Percentiles rank a stretch among this genome's conserved stretches.
phyloP scores from a whole-genome alignment of 805 yeast genomes.

The Starmerella stigmatis region DNA sequence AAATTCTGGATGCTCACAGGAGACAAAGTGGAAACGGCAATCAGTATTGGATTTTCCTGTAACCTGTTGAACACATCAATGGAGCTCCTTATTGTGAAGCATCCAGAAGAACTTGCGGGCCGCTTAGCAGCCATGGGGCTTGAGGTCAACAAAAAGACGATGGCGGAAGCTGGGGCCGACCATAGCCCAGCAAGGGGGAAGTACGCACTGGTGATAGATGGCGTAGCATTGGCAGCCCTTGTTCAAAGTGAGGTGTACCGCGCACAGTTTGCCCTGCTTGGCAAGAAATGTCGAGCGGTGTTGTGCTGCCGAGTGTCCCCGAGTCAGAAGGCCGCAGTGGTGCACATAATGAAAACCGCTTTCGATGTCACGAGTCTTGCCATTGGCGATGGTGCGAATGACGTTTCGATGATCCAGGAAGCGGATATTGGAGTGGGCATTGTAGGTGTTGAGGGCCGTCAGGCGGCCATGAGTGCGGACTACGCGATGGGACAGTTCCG shows the following conservation, averaged over 20 bases:
- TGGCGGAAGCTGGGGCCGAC: constrained; percentile 44
- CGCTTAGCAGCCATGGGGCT: constrained; percentile 39
- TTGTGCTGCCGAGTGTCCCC: constrained; percentile 79
- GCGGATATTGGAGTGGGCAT: constrained; percentile 80
- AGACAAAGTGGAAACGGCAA: constrained; percentile 74
- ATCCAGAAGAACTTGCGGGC: constrained; percentile 38
- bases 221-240: constrained; percentile 46
- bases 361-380: constrained; percentile 69
- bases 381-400: constrained; percentile 80
- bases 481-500: constrained; percentile 75
- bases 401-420: constrained; percentile 79
- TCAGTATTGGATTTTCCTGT: constrained; percentile 72
- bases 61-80: constrained; percentile 56
- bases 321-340: constrained; percentile 70
- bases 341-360: constrained; percentile 50
- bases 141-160: constrained; percentile 32
- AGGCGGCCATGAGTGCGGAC: constrained; percentile 79
- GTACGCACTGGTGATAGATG: constrained; percentile 59
- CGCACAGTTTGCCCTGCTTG: constrained; percentile 52
- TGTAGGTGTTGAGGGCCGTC: constrained; percentile 80
- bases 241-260: constrained; percentile 33
- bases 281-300: constrained; percentile 70
- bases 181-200: constrained; percentile 54
- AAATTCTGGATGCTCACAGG: constrained; percentile 79
- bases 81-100: constrained; percentile 41